A percentile compares a stretch with the other conserved stretches of the same genome.
phyloP scores from a whole-genome alignment of 2,329 filamentous ascomycete species.

The Drechslerella coelobrocha region DNA sequence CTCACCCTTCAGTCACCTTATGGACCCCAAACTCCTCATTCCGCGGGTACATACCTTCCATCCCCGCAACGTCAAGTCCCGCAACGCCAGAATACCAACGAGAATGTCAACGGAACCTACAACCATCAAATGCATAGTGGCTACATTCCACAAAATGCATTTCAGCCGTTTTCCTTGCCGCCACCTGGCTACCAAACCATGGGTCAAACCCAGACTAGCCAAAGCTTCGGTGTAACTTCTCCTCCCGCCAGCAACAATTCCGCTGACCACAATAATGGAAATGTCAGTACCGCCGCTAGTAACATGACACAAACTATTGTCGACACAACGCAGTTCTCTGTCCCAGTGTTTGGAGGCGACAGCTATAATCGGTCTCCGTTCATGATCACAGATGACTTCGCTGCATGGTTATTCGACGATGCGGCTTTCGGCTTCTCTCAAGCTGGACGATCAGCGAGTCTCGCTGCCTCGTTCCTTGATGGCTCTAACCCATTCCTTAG shows the following conservation, averaged over 20 bases:
- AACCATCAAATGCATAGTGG: constrained; percentile 54
- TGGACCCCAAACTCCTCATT: constrained; percentile 52
- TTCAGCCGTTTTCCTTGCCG: constrained; percentile 53
- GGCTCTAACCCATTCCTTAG: constrained; percentile 40
- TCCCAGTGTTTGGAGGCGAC: constrained; percentile 86
- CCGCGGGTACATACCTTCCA: constrained; percentile 51
- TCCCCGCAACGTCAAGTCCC: constrained; percentile 46
- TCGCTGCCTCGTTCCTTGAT: constrained; percentile 46
- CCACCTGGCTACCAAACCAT: constrained; percentile 55
- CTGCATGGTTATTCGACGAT: constrained; percentile 74
- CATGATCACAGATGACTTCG: constrained; percentile 84
- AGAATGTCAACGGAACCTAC: constrained; percentile 40
- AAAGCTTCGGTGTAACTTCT: constrained; percentile 58
- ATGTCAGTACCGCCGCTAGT: constrained; percentile 58
- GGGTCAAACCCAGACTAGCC: constrained; percentile 51
- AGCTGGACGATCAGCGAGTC: constrained; percentile 36
- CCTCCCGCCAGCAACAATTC: constrained; percentile 57
- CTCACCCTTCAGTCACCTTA: constrained; percentile 54
- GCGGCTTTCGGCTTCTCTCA: constrained; percentile 55
- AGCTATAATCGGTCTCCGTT: constrained; percentile 86
- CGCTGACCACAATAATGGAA: constrained; percentile 53
- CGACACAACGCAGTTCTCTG: constrained; percentile 63
- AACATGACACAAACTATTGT: constrained; percentile 59
- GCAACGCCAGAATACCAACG: constrained; percentile 42
- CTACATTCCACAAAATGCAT: constrained; percentile 57